Evolutionary conservation across 2,329 filamentous ascomycete species (phyloP).

Genomic region (Hymenoscyphus albidus): DNA sequence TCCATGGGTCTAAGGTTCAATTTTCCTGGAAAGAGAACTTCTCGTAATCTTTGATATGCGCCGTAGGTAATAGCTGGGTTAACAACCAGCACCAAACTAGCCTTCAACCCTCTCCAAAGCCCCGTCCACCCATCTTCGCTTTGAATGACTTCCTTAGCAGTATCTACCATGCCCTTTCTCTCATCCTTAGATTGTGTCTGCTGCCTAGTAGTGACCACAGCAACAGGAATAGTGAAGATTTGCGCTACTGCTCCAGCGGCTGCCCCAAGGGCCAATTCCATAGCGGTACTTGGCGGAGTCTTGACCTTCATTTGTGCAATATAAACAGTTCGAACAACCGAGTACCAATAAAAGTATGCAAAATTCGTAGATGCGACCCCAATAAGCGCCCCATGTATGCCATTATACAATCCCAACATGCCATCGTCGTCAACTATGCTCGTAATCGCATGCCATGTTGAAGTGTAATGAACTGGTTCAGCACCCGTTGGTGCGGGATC

Average conservation of each 20-base stretch:
- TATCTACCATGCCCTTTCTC: conserved; percentile 81
- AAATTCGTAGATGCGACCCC: conserved; percentile 98
- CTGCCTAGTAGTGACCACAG: conserved; percentile 92
- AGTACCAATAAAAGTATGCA: conserved; percentile 99
- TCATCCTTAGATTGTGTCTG: conserved; percentile 86
- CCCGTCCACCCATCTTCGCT: conserved; percentile 87
- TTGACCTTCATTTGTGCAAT: conserved; percentile 54
- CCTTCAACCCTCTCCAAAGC: conserved; percentile 92
- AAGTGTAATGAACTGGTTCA: conserved; percentile 71
- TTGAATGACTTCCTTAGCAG: conserved; percentile 81
- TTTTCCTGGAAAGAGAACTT: conserved; percentile 73
- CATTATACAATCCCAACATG: conserved; percentile 76
- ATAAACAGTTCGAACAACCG: conserved; percentile 78
- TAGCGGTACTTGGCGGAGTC: conserved; percentile 69
- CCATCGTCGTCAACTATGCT: conserved; percentile 84
- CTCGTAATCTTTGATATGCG: conserved; percentile 85
- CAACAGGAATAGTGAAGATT: conserved; percentile 92
- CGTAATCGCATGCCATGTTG: conserved; percentile 80
- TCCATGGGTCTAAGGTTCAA: conserved; percentile 74
- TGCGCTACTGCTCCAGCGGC: conserved; percentile 87
- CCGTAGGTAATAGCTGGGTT: conserved; percentile 98
- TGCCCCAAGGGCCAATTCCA: conserved; percentile 82
- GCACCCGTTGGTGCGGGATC: conserved; percentile 40
- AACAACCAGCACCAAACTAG: conserved; percentile 89
- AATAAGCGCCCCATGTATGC: conserved; percentile 79